Evolutionary conservation across 2,329 filamentous ascomycete genomes (phyloP).

Genomic region (Akanthomyces muscarius): DNA sequence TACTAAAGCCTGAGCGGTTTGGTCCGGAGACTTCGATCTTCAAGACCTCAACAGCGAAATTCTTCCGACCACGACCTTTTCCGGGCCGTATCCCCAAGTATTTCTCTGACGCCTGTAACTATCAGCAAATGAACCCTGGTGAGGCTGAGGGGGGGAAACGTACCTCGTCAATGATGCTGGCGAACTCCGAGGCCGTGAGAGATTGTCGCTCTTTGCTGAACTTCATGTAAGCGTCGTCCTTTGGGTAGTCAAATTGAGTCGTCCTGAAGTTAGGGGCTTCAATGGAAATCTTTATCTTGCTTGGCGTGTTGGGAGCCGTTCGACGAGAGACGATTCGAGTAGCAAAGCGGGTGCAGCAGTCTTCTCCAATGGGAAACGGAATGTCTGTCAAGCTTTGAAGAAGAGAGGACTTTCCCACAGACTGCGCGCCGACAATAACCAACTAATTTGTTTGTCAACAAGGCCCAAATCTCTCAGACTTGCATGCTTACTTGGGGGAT

Average conservation of each 20-base stretch:
- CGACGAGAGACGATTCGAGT: constrained; percentile 35
- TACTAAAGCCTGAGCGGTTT: constrained; percentile 33
- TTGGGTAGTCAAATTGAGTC: constrained; percentile 21
- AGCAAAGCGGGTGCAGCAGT: constrained; percentile 35
- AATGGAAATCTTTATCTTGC: constrained; percentile 31
- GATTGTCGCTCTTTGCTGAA: constrained; percentile 24
- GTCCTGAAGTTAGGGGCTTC: constrained; percentile 25
- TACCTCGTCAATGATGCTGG: constrained; percentile 30
- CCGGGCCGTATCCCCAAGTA: constrained; percentile 30
- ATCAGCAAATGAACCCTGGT: neutral
- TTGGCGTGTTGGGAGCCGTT: constrained; percentile 26
- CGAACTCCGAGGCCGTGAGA: constrained; percentile 29
- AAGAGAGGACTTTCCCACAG: constrained; percentile 36
- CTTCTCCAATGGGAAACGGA: constrained; percentile 31
- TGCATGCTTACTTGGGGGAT: constrained; percentile 32
- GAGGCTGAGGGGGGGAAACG: rapidly evolving
- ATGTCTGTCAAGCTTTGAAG: constrained; percentile 35
- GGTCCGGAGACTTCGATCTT: constrained; percentile 37
- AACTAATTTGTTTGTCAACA: constrained; percentile 25
- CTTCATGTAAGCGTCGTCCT: constrained; percentile 19
- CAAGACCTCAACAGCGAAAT: constrained; percentile 36
- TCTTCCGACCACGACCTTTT: constrained; percentile 25
- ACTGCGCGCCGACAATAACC: constrained; percentile 36
- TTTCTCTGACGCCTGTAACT: constrained; percentile 25
- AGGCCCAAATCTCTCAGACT: neutral